A percentile compares a stretch with the other conserved stretches of the same genome.
phyloP scores from a whole-genome alignment of 2,329 filamentous ascomycete species.

The Aspergillus pseudoglaucus region DNA sequence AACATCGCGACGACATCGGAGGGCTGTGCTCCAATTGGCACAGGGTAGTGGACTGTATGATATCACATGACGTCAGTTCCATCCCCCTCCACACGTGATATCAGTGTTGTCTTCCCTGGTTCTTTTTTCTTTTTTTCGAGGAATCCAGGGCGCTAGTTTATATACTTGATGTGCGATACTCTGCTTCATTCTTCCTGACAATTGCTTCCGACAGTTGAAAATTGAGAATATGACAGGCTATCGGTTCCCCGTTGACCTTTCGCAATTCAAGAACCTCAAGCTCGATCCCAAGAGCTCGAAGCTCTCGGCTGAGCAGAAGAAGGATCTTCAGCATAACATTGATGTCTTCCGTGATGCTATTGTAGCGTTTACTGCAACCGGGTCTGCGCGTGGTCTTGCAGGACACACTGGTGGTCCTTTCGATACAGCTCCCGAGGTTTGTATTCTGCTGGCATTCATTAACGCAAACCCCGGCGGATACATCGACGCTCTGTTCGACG shows the following conservation, averaged over 20 bases:
- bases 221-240: neutral
- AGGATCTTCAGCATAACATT: conserved; percentile 33
- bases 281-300: conserved; percentile 28
- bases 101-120: neutral
- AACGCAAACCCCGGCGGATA: conserved; percentile 26
- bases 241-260: conserved; percentile 25
- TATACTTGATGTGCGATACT: neutral
- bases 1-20: too few relatives aligned
- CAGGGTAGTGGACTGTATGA: neutral
- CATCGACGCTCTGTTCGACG: conserved; percentile 32
- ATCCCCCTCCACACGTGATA: neutral
- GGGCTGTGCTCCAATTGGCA: neutral
- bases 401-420: conserved; percentile 37
- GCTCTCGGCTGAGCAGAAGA: conserved; percentile 30
- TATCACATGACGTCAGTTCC: neutral
- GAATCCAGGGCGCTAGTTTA: neutral
- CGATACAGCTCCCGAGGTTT: conserved; percentile 36
- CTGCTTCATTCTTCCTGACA: neutral
- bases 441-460: conserved; percentile 33
- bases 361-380: conserved; percentile 34
- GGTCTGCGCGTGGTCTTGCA: conserved; percentile 31
- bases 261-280: conserved; percentile 30
- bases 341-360: conserved; percentile 35
- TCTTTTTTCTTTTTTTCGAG: neutral
- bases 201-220: neutral